Evolutionary conservation across 768 basidiomycete species (phyloP), one percentile per base, ranked within the genome.

Genomic region (Phylloporus sp.): DNA sequence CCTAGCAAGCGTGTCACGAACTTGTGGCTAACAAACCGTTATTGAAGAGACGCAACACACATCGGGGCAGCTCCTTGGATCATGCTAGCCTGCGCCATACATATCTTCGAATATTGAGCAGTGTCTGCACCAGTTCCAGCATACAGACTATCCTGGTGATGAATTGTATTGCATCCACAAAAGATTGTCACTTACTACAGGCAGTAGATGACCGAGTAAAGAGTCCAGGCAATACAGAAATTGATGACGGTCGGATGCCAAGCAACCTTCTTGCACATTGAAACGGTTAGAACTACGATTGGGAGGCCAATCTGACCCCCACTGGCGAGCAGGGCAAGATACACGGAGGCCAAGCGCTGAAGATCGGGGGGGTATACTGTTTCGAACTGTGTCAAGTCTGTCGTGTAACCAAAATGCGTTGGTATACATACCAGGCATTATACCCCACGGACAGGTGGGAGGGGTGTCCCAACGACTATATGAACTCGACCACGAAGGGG

Each of bases 241-340:
- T 84, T 84, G 53, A 82, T 64, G 57, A 83, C 71, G 2, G 76
- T 76, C 1, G 80, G 77, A 47, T 77, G 79, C 49, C 78, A 75
- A 32, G 68, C 64, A 24, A 75, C 62, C 38, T 69, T 72, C 57
- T 70, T 76, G 45, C 72, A 74, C 22, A 74, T 52, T 16, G 77
- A 58, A 44, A 75, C 75, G 11, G 76, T 80, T 12, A 72, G 53
- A 28, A 83, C 63, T 34, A 82, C 67, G 10, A 78, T 53, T 13
- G 79, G 80, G 12, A 82, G 64, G 40, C 78, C 74, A 36, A 80
- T 61, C 50, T 83, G 77, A 1, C 81, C 82, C 29, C 80, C 83
- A 34, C 70, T 54, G 23, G 81, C 69, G 48, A 80, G 76, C 7
- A 84, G 67, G 20, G 66, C 68, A 46, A 82, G 68, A 59, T 72